Conservation (phyloP, 108 stramenopile species). For the Pseudonitzschia multiseries region DNA sequence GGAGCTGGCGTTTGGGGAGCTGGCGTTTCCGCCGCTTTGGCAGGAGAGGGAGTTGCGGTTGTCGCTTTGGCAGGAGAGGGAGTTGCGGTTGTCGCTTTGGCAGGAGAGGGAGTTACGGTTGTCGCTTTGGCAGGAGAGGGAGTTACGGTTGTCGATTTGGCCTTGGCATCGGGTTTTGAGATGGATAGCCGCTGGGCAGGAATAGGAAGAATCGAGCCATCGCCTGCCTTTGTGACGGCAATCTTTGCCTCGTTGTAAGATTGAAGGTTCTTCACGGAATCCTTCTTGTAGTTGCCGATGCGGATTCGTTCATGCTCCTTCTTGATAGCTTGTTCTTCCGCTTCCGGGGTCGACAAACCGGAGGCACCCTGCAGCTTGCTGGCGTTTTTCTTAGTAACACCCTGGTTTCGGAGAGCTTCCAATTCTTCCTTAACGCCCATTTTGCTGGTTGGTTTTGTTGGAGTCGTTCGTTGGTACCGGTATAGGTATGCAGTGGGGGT, state of each 20-base stretch:
- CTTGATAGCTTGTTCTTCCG: constrained; percentile 26
- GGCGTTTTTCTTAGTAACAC: constrained; percentile 32
- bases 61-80: neutral
- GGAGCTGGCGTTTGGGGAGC: neutral
- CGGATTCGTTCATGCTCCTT: constrained; percentile 12
- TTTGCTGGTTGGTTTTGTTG: neutral
- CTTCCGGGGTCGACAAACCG: constrained; percentile 43
- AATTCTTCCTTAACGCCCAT: constrained; percentile 32
- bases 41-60: neutral
- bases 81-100: neutral
- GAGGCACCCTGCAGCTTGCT: constrained; percentile 31
- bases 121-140: neutral
- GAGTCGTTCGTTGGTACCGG: no score
- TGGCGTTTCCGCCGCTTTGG: neutral
- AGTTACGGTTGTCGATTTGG: neutral
- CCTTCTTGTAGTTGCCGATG: constrained; percentile 28
- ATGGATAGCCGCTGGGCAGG: neutral
- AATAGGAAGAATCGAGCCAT: neutral
- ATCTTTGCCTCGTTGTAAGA: constrained; percentile 12
- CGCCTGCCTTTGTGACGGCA: neutral
- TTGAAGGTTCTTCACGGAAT: constrained; percentile 24
- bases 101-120: neutral
- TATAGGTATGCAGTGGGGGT: no score
- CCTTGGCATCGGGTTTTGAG: neutral
- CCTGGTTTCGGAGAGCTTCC: constrained; percentile 28